These are phyloP conservation scores for Rostrohypoxylon terebratum DNA, from an alignment of 495 filamentous ascomycete genomes.

Conservation along the genomic window DNA sequence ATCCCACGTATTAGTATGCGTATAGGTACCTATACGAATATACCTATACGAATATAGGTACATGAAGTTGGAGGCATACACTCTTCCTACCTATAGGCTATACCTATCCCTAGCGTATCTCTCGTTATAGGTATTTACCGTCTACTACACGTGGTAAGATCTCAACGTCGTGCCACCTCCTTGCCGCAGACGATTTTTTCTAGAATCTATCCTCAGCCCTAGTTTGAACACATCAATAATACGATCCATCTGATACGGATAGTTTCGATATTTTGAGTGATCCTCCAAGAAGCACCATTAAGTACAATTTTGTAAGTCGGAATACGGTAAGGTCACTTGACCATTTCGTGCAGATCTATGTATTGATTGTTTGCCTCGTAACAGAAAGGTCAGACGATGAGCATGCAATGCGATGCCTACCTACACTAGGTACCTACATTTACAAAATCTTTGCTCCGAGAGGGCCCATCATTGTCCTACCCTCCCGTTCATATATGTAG, in stretches of 20 bases:
- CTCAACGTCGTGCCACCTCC: conserved; percentile 1
- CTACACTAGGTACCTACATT: no score
- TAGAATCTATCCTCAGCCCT: conserved; percentile 12
- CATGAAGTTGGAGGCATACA: no score
- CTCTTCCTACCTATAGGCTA: no score
- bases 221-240: neutral
- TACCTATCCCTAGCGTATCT: neutral
- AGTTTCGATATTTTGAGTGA: conserved; percentile 11
- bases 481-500: neutral
- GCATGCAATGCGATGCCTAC: conserved; percentile 30
- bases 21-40: neutral
- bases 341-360: neutral
- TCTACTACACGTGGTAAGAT: neutral
- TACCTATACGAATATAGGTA: no score
- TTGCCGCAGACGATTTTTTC: neutral
- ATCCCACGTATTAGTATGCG: neutral
- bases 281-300: conserved; percentile 18
- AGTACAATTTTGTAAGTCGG: neutral
- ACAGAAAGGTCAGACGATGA: conserved; percentile 30
- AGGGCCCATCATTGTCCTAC: conserved; percentile 10
- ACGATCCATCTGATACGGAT: no score
- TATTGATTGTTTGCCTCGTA: conserved; percentile 36
- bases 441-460: conserved; percentile 6
- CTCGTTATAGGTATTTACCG: neutral
- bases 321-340: conserved; percentile 29